Evolutionary conservation across 352 stramenopile genomes (phyloP), one percentile per base, ranked within the genome.

Genomic region (Phytophthora pseudosyringae): DNA sequence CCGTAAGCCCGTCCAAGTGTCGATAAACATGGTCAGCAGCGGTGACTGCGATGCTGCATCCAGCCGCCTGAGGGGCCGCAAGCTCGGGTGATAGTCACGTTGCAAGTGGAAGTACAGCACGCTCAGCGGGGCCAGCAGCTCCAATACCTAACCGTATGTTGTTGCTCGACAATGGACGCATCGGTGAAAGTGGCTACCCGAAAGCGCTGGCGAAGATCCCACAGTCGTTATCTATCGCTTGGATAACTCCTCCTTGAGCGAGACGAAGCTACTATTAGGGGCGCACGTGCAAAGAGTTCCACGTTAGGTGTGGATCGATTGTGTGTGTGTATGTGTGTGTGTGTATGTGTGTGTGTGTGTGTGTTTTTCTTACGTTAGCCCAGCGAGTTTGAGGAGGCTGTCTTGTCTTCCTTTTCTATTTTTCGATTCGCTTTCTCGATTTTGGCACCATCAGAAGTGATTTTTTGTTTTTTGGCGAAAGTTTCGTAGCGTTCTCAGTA

Each of bases 131-230:
- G 94, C 28, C 0, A 97, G 70, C 13, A 97, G 55, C 10, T 90
- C 29, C 12, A 93, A 36, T 32, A 97, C 82, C 15, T 63, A 94
- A 99, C 59, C 81, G 81, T n/a, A 83, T 96, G 2, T 45, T 94
- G 3, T 39, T 96, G 4, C 71, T 96, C 11, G 84, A 91, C 11
- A 56, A 80, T 16, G 86, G 88, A 0, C 45, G 45, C 0, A 54
- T 94, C 5, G 77, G 71, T 11, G 88, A 94, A 62, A 74, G 36
- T 39, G 86, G 83, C 3, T 16, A 72, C 5, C 80, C 83, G 2
- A 61, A 67, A 9, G 58, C 71, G 4, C 57, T 91, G 31, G 56
- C 64, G 2, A 40, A 39, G 4, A 71, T 89, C 18, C 21, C 69
- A 4, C 64, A 51, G 10, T 86, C 80, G 5, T 59, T 74, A 12